Conservation (phyloP, 371 early-diverging fungal species). For the Syncephalis fuscata region DNA sequence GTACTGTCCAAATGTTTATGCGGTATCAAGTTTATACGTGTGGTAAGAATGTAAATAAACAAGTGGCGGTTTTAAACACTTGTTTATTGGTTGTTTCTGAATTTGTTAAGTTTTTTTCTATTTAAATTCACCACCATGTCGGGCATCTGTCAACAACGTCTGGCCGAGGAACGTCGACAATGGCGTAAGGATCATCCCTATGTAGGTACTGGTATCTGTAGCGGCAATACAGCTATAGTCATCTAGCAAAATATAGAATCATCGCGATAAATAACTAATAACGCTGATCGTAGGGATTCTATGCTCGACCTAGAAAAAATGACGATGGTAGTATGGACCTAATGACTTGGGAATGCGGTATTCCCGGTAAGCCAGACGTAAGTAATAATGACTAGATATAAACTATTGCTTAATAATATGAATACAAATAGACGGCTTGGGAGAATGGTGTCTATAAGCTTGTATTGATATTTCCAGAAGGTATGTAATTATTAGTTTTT, state of each 20-base stretch:
- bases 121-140: slow-evolving; percentile 15
- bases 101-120: too few species aligned
- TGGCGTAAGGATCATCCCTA: slow-evolving; percentile 96
- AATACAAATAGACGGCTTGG: slow-evolving; percentile 68
- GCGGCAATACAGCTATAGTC: background rate
- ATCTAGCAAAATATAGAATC: too few species aligned
- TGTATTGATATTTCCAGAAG: slow-evolving; percentile 78
- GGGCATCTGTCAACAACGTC: slow-evolving; percentile 56
- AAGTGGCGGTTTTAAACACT: too few species aligned
- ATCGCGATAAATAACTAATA: background rate
- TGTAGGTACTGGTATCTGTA: slow-evolving; percentile 31
- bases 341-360: slow-evolving; percentile 85
- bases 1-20: too few species aligned
- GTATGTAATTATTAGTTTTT: slow-evolving; percentile 12
- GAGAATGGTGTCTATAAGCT: slow-evolving; percentile 92
- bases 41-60: too few species aligned
- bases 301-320: slow-evolving; percentile 75
- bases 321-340: slow-evolving; percentile 67
- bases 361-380: slow-evolving; percentile 75
- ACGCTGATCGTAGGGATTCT: slow-evolving; percentile 46
- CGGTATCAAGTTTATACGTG: too few species aligned
- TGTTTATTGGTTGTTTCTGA: too few species aligned
- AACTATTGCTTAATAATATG: background rate
- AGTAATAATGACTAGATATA: slow-evolving; percentile 2
- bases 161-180: slow-evolving; percentile 90